Evolutionary conservation across 495 filamentous ascomycete species (phyloP).

Genomic region (Astrothelium subdiscretum): DNA sequence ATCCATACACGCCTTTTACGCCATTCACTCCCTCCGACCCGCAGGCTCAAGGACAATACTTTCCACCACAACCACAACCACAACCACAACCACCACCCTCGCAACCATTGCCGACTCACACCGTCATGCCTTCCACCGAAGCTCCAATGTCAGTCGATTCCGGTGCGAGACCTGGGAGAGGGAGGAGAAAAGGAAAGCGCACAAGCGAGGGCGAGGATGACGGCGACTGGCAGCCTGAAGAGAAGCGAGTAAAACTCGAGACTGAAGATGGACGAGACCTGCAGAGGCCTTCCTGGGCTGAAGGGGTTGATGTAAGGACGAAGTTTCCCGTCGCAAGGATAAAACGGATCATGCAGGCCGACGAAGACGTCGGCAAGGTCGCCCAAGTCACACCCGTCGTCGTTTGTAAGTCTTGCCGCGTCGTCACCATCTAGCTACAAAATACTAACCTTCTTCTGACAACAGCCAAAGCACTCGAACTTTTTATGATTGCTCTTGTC

Average conservation of each 20-base stretch:
- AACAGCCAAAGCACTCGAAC: slow-evolving; percentile 72
- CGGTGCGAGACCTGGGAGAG: neutral
- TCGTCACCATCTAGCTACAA: neutral
- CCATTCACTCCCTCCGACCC: slow-evolving; percentile 2
- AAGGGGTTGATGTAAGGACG: slow-evolving; percentile 66
- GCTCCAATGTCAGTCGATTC: neutral
- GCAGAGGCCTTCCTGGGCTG: slow-evolving; percentile 8
- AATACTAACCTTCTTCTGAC: slow-evolving; percentile 8
- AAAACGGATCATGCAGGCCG: slow-evolving; percentile 99
- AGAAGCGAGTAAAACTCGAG: slow-evolving; percentile 9
- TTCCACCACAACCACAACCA: slow-evolving; percentile 1
- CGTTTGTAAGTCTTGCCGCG: slow-evolving; percentile 52
- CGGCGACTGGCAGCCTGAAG: neutral
- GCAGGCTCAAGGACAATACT: slow-evolving; percentile 3
- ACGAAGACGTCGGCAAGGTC: slow-evolving; percentile 98
- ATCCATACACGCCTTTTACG: slow-evolving; percentile 16
- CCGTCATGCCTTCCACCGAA: neutral
- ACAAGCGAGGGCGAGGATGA: neutral
- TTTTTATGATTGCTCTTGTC: slow-evolving; percentile 94
- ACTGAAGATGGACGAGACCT: slow-evolving; percentile 3
- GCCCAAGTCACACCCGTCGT: slow-evolving; percentile 92
- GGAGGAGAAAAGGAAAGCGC: neutral
- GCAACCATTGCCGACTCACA: neutral
- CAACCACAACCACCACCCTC: neutral
- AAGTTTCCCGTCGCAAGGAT: slow-evolving; percentile 97